A percentile compares a stretch with the other conserved stretches of the same genome.
phyloP scores from a whole-genome alignment of 805 yeast species.

The Ogataea nonfermentans region DNA sequence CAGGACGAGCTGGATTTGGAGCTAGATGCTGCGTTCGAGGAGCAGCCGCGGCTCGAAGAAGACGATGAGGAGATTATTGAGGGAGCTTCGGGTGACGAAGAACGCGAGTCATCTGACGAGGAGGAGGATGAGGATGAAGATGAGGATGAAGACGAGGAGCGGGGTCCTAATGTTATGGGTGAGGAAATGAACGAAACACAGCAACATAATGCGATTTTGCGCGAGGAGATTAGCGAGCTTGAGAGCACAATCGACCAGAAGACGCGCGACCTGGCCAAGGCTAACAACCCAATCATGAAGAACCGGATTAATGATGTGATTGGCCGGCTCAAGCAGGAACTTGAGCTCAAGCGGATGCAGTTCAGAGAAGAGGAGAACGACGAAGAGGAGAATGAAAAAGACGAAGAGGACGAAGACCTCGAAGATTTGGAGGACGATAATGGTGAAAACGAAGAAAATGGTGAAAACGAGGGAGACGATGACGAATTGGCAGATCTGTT shows the following conservation, averaged over 20 bases:
- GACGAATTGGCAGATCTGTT: constrained; percentile 33
- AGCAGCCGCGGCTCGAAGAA: constrained; percentile 30
- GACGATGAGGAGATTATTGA: constrained; percentile 44
- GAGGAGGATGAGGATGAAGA: constrained; percentile 49
- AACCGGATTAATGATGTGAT: constrained; percentile 83
- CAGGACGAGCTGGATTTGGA: constrained; percentile 30
- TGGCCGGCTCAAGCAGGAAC: constrained; percentile 71
- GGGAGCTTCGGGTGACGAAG: constrained; percentile 45
- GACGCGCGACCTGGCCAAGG: constrained; percentile 65
- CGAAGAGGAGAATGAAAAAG: constrained; percentile 34
- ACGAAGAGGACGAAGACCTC: constrained; percentile 37
- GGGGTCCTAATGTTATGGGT: constrained; percentile 32
- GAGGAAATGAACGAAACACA: constrained; percentile 47
- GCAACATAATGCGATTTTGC: constrained; percentile 69
- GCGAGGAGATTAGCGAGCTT: constrained; percentile 83
- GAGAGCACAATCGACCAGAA: constrained; percentile 76
- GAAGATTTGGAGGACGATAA: constrained; percentile 45
- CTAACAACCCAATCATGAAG: constrained; percentile 80
- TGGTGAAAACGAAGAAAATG: constrained; percentile 24
- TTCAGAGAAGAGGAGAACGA: constrained; percentile 36
- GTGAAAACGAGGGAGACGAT: constrained; percentile 32
- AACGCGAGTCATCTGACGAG: constrained; percentile 44
- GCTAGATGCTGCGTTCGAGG: constrained; percentile 19
- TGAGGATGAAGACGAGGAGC: constrained; percentile 42
- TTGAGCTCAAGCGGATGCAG: constrained; percentile 75